Evolutionary conservation across 2,329 filamentous ascomycete genomes (phyloP).

Genomic region (Colletotrichum simmondsii): DNA sequence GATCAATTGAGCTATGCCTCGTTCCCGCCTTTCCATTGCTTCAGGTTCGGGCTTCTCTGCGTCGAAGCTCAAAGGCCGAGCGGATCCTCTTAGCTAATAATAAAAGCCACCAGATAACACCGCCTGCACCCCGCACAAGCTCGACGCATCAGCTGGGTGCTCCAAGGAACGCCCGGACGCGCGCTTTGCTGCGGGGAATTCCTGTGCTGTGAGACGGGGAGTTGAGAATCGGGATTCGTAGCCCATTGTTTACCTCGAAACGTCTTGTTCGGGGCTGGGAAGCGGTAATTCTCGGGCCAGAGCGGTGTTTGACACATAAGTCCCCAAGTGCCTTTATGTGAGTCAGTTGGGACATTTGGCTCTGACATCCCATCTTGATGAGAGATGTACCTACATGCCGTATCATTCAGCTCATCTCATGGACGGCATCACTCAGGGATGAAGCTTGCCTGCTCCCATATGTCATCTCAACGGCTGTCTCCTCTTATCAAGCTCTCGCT

Average conservation of each 20-base stretch:
- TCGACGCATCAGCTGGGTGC: background rate
- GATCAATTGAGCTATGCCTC: too few species aligned
- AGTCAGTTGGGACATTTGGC: background rate
- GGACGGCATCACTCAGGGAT: background rate
- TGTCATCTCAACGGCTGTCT: background rate
- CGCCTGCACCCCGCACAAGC: conserved; percentile 30
- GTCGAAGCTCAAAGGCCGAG: background rate
- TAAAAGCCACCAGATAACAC: conserved; percentile 12
- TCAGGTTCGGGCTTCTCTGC: background rate
- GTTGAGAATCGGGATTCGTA: too few species aligned
- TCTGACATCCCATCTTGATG: background rate
- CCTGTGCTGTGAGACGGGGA: background rate
- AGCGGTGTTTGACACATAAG: background rate
- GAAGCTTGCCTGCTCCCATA: background rate
- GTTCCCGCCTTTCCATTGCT: too few species aligned
- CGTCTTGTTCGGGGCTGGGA: background rate
- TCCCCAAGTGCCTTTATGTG: too few species aligned
- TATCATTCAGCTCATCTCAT: background rate
- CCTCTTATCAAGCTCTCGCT: background rate
- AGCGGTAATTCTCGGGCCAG: conserved; percentile 19
- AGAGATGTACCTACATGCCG: background rate
- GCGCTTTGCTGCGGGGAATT: conserved; percentile 21
- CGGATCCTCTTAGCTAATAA: conserved; percentile 28
- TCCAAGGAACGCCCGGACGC: conserved; percentile 22
- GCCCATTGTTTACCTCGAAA: too few species aligned